Percentiles rank a stretch among this genome's conserved stretches.
Evolutionary conservation across 2,329 filamentous ascomycete species (phyloP).

Genomic region (Bipolaris oryzae): DNA sequence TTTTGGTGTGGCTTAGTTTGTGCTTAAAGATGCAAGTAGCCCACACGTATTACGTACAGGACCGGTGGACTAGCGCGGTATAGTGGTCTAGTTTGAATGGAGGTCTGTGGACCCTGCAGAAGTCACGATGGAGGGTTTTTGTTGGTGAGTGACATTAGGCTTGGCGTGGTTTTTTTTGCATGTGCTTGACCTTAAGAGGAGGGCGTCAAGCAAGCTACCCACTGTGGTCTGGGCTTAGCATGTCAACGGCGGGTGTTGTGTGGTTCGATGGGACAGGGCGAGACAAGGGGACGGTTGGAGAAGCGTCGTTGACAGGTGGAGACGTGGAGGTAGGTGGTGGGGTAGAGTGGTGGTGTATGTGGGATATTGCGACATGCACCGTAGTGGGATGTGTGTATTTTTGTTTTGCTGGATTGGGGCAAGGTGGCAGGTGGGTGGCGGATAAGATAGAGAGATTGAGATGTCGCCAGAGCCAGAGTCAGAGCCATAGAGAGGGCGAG

Average conservation of each 20-base stretch:
- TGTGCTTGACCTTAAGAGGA: slow-evolving; percentile 22
- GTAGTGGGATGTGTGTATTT: neutral
- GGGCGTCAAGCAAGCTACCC: slow-evolving; percentile 10
- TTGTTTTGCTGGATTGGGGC: neutral
- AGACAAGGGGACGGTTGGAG: neutral
- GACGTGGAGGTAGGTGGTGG: neutral
- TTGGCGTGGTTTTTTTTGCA: slow-evolving; percentile 10
- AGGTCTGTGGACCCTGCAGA: slow-evolving; percentile 17
- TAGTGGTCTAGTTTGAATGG: slow-evolving; percentile 9
- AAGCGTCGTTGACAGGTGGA: neutral
- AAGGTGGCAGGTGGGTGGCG: neutral
- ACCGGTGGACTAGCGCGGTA: slow-evolving; percentile 24
- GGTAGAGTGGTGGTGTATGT: too few species aligned
- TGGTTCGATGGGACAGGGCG: slow-evolving; percentile 9
- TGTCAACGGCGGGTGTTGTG: slow-evolving; percentile 6
- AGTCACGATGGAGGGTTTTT: slow-evolving; percentile 3
- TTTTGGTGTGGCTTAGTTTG: slow-evolving; percentile 20
- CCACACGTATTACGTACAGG: slow-evolving; percentile 31
- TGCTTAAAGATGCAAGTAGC: slow-evolving; percentile 20
- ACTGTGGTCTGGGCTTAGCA: slow-evolving; percentile 20
- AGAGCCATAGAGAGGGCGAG: slow-evolving; percentile 2
- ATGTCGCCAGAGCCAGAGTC: neutral
- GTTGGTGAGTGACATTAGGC: slow-evolving; percentile 8
- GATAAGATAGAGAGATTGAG: neutral
- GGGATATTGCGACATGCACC: too few species aligned